Evolutionary conservation across 495 filamentous ascomycete genomes (phyloP).

Genomic region (Terfezia boudieri): DNA sequence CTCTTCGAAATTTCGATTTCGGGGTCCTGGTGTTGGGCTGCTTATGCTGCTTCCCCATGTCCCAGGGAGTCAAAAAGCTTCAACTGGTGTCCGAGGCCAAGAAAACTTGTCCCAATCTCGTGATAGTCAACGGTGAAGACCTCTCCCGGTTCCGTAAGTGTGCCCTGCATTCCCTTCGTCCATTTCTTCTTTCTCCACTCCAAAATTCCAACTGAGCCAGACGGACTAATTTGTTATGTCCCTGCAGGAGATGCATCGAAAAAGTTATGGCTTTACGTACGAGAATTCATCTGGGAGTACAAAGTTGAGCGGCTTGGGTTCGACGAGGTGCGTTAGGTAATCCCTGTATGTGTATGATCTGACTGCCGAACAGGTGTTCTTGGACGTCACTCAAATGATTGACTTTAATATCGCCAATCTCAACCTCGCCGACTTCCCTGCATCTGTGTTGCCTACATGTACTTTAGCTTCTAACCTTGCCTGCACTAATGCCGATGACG

Average conservation of each 20-base stretch:
- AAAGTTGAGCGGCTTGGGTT: slow-evolving; percentile 38
- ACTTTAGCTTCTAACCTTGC: no score
- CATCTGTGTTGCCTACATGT: no score
- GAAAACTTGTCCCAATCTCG: slow-evolving; percentile 57
- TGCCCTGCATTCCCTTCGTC: neutral
- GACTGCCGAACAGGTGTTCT: slow-evolving; percentile 17
- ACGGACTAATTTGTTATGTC: neutral
- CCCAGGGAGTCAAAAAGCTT: slow-evolving; percentile 56
- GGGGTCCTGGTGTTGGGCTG: no score
- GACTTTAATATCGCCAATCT: slow-evolving; percentile 45
- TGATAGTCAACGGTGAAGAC: slow-evolving; percentile 73
- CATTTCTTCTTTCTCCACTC: no score
- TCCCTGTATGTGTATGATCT: neutral
- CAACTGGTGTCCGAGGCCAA: slow-evolving; percentile 64
- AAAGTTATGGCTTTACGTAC: slow-evolving; percentile 9
- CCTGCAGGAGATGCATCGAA: slow-evolving; percentile 2
- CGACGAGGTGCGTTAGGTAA: slow-evolving; percentile 38
- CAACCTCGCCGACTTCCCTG: slow-evolving; percentile 28
- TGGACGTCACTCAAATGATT: slow-evolving; percentile 67
- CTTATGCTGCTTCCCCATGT: neutral
- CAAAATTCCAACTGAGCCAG: no score
- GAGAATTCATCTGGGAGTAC: slow-evolving; percentile 7
- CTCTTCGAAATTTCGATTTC: neutral
- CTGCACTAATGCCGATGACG: neutral
- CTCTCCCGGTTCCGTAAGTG: slow-evolving; percentile 48